Evolutionary conservation across 257 asterid genomes (phyloP), one percentile per base, ranked within the genome.

Genomic region (Solanum rostratum): DNA sequence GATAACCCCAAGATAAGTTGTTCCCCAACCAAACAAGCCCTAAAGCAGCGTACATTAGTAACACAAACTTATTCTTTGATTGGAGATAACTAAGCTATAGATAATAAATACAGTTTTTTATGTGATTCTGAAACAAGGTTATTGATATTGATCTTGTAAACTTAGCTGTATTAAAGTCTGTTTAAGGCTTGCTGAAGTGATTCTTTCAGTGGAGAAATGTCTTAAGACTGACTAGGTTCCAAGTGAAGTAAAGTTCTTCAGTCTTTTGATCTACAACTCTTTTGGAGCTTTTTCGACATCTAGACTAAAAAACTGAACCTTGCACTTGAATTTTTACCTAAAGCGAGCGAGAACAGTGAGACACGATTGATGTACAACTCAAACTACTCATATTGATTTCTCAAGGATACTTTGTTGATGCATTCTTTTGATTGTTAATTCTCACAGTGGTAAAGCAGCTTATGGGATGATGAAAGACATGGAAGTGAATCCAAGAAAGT

Each of bases 391-490:
- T 46, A 16, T 19, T 68, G 41, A 27, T 10, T 6, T 11, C 33
- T 70, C 10, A 16, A 69, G 46, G 22, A 43, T 22, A 24, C 59
- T 7, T 13, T 13, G 37, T 49, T 27, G 2, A 24, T 43, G 27
- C 54, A 5, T 57, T n/a, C 54, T 46, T 57, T 43, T 43, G 74
- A 33, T 24, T 60, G 29, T 84, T 37, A 74, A 22, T 13, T 85
- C 33, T 11, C 90, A 82, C 88, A 96, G 99, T 66, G 99, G 98
- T 37, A 95, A 96, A 88, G 97, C 98, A 12, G 97, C 93, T 41
- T 93, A 87, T 45, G 93, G 93, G 52, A 91, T 96, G 98, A 91
- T 91, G 91, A 95, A 85, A 87, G 98, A 93, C 85, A 96, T 94
- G 97, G 79, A 46, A 20, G 95, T 86, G 89, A 89, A 91, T 90